Percentiles rank a stretch among this genome's conserved stretches.
Conservation (phyloP, 768 basidiomycete species). For the Chlorophyllum brunneum region DNA sequence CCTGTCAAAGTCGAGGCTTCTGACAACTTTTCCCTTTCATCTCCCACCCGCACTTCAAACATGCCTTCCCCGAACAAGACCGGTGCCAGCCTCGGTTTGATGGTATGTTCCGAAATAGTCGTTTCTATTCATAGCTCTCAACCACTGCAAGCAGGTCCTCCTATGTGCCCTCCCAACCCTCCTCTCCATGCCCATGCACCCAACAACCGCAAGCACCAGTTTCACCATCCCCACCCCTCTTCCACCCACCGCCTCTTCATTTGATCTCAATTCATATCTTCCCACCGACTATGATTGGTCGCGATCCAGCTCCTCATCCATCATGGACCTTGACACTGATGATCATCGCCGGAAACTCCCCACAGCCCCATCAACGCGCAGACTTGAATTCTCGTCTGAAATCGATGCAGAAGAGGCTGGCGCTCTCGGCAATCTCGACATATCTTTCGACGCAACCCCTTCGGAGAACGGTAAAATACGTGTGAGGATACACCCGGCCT, state of each 20-base stretch:
- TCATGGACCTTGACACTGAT: conserved; percentile 17
- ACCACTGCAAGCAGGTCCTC: conserved; percentile 49
- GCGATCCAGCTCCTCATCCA: conserved; percentile 29
- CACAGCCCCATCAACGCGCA: conserved; percentile 33
- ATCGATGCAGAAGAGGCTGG: conserved; percentile 43
- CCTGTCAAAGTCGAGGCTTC: conserved; percentile 57
- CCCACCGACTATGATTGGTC: conserved; percentile 57
- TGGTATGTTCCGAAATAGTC: conserved; percentile 9
- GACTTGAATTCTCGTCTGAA: conserved; percentile 53
- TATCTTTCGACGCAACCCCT: conserved; percentile 68
- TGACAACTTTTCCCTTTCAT: conserved; percentile 47
- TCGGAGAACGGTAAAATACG: conserved; percentile 69
- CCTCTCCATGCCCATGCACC: conserved; percentile 62
- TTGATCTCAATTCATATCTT: conserved; percentile 44
- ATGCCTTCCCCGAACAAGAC: conserved; percentile 50
- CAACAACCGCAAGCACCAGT: conserved; percentile 45
- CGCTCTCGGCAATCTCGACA: conserved; percentile 56
- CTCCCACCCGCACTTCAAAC: conserved; percentile 33
- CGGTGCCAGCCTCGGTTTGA: conserved; percentile 59
- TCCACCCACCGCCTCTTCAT: conserved; percentile 36
- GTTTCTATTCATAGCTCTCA: conserved; percentile 19
- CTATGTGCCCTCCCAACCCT: conserved; percentile 75
- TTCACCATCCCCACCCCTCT: conserved; percentile 52
- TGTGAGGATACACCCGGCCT: conserved; percentile 65
- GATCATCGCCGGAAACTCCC: conserved; percentile 31